These are phyloP conservation scores for Sparassis latifolia DNA, from an alignment of 1,284 basidiomycete species.

Conservation along the genomic window DNA sequence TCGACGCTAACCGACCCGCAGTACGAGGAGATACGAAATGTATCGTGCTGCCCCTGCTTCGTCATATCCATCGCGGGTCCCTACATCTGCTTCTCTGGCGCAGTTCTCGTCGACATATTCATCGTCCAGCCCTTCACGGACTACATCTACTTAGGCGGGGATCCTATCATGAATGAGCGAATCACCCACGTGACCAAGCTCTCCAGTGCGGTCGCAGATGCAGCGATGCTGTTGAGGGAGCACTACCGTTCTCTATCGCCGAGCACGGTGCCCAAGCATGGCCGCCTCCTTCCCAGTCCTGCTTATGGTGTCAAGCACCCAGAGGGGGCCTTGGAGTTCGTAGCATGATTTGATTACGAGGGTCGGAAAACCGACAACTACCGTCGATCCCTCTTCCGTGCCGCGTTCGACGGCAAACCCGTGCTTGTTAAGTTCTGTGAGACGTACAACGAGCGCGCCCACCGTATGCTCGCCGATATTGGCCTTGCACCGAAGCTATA, in stretches of 20 bases:
- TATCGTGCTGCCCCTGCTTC: not conserved
- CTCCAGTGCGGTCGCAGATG: not conserved
- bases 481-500: constrained; percentile 3
- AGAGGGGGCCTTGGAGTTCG: not conserved
- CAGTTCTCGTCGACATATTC: constrained; percentile 5
- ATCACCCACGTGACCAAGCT: not conserved
- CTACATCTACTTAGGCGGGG: constrained; percentile 7
- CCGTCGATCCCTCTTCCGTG: constrained; percentile 1
- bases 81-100: constrained; percentile 13
- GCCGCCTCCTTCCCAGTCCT: constrained; percentile 1
- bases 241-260: not conserved
- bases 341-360: constrained; percentile 1
- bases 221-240: not conserved
- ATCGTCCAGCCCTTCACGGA: constrained; percentile 12
- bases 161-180: not conserved
- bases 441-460: constrained; percentile 2
- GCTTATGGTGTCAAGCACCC: not conserved
- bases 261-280: not conserved
- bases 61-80: constrained; percentile 7
- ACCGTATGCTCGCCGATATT: not conserved
- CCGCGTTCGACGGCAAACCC: not conserved
- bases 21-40: not conserved
- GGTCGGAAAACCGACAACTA: not conserved
- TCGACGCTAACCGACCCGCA: not conserved
- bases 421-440: constrained; percentile 10